Conservation (phyloP, 805 yeast species). For the Monosporozyma solicola region DNA sequence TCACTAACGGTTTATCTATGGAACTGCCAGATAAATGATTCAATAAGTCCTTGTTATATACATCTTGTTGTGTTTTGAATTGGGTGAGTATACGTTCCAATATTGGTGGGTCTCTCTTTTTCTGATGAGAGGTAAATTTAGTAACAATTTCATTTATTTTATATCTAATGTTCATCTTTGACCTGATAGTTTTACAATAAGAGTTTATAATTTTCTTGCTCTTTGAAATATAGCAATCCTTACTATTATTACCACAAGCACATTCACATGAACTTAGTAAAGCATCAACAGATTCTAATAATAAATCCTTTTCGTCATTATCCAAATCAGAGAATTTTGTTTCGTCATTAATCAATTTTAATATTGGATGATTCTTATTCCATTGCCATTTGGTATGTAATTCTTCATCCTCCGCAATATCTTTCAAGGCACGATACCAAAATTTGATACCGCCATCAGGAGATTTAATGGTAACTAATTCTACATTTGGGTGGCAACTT, state of each 20-base stretch:
- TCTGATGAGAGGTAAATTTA: conserved; percentile 19
- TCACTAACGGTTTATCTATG: background rate
- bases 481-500: conserved; percentile 70
- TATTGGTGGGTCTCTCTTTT: conserved; percentile 25
- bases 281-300: conserved; percentile 55
- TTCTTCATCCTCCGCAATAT: conserved; percentile 58
- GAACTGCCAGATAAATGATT: background rate
- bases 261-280: conserved; percentile 59
- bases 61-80: conserved; percentile 3
- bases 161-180: conserved; percentile 29
- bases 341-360: conserved; percentile 38
- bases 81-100: conserved; percentile 9
- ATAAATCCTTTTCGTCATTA: conserved; percentile 42
- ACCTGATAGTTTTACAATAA: conserved; percentile 48
- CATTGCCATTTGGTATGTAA: conserved; percentile 81
- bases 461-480: conserved; percentile 40
- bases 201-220: conserved; percentile 55
- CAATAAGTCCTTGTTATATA: conserved; percentile 1
- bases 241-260: conserved; percentile 36
- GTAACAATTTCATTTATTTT: conserved; percentile 32
- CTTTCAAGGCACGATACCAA: conserved; percentile 46
- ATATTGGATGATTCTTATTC: conserved; percentile 71
- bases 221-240: conserved; percentile 49
- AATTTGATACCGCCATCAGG: conserved; percentile 37
- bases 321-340: conserved; percentile 46